A percentile compares a stretch with the other conserved stretches of the same genome.
phyloP scores from a whole-genome alignment of 2,329 filamentous ascomycete species.

The Phialophora verrucosa region DNA sequence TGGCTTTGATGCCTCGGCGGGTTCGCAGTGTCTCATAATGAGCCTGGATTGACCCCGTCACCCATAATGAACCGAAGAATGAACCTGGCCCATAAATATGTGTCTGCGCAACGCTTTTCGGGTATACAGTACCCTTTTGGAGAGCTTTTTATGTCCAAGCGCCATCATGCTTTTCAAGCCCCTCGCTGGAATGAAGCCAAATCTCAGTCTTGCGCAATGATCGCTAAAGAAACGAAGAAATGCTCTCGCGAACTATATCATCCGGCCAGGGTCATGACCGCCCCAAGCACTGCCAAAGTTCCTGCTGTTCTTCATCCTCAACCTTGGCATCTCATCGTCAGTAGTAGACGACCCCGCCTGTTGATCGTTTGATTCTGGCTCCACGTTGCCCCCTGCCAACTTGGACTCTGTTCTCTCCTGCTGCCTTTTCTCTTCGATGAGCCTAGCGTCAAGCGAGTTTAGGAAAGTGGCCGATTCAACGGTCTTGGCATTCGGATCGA shows the following conservation, averaged over 20 bases:
- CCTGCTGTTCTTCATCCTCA: constrained; percentile 52
- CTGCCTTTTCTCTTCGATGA: constrained; percentile 48
- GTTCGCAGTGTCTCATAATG: constrained; percentile 24
- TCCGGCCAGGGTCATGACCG: constrained; percentile 17
- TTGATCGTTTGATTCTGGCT: constrained; percentile 40
- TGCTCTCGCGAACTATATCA: neutral
- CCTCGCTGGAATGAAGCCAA: neutral
- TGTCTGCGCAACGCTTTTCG: neutral
- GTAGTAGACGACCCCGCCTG: constrained; percentile 44
- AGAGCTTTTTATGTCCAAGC: constrained; percentile 10
- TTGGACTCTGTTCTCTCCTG: constrained; percentile 28
- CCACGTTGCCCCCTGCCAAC: constrained; percentile 32
- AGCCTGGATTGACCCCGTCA: constrained; percentile 19
- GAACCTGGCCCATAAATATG: neutral
- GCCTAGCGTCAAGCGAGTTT: constrained; percentile 50
- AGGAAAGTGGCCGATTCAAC: constrained; percentile 48
- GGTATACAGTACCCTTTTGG: neutral
- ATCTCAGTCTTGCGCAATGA: constrained; percentile 17
- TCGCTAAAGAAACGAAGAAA: constrained; percentile 22
- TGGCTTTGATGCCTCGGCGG: constrained; percentile 3
- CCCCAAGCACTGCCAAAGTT: constrained; percentile 58
- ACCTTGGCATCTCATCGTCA: constrained; percentile 38
- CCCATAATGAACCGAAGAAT: neutral
- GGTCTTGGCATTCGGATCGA: constrained; percentile 50
- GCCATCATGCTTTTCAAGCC: constrained; percentile 6